These are phyloP conservation scores for Vitis rotundifolia DNA, from an alignment of 164 flowering plant genomes.

Conservation along the genomic window DNA sequence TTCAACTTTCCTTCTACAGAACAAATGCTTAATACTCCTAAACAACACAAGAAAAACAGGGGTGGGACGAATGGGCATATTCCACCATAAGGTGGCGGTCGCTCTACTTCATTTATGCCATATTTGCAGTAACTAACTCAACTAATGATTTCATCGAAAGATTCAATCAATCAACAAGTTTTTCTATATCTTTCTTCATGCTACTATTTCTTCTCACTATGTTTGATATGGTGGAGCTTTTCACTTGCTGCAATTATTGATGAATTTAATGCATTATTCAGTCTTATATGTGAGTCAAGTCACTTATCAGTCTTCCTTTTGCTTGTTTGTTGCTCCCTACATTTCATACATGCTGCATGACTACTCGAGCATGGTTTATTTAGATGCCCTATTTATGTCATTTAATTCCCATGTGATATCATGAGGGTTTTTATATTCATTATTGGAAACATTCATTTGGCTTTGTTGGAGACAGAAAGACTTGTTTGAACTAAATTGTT, in stretches of 20 bases:
- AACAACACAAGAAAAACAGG: conserved; percentile 57
- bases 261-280: no score
- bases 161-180: conserved; percentile 61
- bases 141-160: conserved; percentile 33
- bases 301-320: no score
- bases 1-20: conserved; percentile 26
- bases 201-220: background rate
- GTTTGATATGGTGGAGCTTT: background rate
- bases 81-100: conserved; percentile 40
- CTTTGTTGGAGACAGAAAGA: background rate
- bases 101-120: conserved; percentile 35
- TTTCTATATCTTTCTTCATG: conserved; percentile 4
- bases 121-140: conserved; percentile 40
- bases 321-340: no score
- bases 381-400: background rate
- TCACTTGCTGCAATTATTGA: background rate
- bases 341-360: no score
- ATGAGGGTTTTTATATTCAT: no score
- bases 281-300: no score
- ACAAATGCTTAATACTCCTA: conserved; percentile 37
- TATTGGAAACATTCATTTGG: background rate
- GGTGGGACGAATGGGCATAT: conserved; percentile 58
- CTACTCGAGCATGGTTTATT: no score
- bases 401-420: background rate
- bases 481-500: background rate